Percentiles rank a stretch among this genome's conserved stretches.
These are phyloP conservation scores for Fusarium sp. DNA, from an alignment of 2,329 filamentous ascomycete genomes.

Conservation along the genomic window DNA sequence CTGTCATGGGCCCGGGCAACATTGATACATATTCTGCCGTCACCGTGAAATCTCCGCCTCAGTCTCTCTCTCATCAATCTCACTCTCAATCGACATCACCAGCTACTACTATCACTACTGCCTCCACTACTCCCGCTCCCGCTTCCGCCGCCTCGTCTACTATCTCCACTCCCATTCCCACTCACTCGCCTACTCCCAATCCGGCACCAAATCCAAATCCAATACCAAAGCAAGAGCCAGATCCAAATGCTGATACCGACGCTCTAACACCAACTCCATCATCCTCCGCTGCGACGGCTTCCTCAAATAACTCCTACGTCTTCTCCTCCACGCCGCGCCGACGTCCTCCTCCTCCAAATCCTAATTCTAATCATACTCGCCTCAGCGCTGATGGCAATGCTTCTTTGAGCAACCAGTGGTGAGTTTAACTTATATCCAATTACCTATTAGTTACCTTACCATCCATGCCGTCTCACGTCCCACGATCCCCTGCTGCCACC, in stretches of 20 bases:
- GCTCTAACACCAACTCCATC: conserved; percentile 34
- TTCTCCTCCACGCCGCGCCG: conserved; percentile 36
- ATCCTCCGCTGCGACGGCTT: conserved; percentile 29
- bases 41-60: conserved; percentile 63
- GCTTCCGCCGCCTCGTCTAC: conserved; percentile 32
- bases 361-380: conserved; percentile 11
- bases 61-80: neutral
- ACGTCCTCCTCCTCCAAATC: conserved; percentile 22
- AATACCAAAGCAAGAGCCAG: conserved; percentile 7
- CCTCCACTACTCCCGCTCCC: conserved; percentile 50
- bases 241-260: conserved; percentile 8
- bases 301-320: conserved; percentile 24
- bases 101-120: conserved; percentile 41
- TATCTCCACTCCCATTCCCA: conserved; percentile 52
- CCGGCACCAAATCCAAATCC: conserved; percentile 31
- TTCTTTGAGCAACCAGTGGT: conserved; percentile 44
- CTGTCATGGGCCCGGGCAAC: conserved; percentile 52
- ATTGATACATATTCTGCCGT: conserved; percentile 67
- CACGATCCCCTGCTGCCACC: conserved; percentile 27
- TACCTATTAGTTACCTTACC: neutral
- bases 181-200: conserved; percentile 43
- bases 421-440: conserved; percentile 32
- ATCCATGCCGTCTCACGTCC: conserved; percentile 29
- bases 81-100: conserved; percentile 11
- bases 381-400: conserved; percentile 43